Evolutionary conservation across 495 filamentous ascomycete species (phyloP).

Genomic region (Penicillium subrubescens): DNA sequence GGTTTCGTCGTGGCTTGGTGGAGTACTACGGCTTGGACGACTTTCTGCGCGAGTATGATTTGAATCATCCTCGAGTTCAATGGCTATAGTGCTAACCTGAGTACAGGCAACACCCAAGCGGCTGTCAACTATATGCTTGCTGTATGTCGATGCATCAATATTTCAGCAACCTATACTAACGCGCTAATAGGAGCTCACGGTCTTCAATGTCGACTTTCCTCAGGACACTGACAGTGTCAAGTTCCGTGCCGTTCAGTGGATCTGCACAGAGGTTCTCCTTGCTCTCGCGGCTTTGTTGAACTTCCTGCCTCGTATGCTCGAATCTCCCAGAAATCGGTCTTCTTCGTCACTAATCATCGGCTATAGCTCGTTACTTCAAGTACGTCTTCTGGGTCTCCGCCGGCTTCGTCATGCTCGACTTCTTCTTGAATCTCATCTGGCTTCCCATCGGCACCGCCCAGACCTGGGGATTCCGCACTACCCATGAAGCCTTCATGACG

Average conservation of each 20-base stretch:
- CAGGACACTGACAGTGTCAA: constrained; percentile 50
- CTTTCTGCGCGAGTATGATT: constrained; percentile 50
- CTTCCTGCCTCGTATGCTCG: constrained; percentile 42
- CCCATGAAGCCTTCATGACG: constrained; percentile 58
- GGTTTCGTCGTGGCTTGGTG: constrained; percentile 62
- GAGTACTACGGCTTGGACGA: constrained; percentile 63
- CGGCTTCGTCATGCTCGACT: constrained; percentile 53
- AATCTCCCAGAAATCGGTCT: constrained; percentile 7
- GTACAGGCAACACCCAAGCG: constrained; percentile 50
- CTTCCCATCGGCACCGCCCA: constrained; percentile 54
- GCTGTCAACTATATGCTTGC: constrained; percentile 59
- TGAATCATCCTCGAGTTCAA: neutral
- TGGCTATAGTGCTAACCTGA: constrained; percentile 6
- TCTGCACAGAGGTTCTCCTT: constrained; percentile 51
- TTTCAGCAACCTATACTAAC: neutral
- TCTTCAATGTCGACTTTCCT: constrained; percentile 53
- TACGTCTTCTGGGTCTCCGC: constrained; percentile 53
- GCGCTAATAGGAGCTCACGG: constrained; percentile 48
- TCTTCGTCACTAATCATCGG: constrained; percentile 8
- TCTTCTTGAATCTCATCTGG: constrained; percentile 59
- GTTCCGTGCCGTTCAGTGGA: constrained; percentile 60
- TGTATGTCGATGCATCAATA: constrained; percentile 23
- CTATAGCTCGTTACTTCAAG: constrained; percentile 43
- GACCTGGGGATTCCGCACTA: constrained; percentile 56
- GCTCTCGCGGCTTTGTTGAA: constrained; percentile 49